A percentile compares a stretch with the other conserved stretches of the same genome.
Conservation (phyloP, 1,139 yeast species). For the Blastobotrys proliferans region DNA sequence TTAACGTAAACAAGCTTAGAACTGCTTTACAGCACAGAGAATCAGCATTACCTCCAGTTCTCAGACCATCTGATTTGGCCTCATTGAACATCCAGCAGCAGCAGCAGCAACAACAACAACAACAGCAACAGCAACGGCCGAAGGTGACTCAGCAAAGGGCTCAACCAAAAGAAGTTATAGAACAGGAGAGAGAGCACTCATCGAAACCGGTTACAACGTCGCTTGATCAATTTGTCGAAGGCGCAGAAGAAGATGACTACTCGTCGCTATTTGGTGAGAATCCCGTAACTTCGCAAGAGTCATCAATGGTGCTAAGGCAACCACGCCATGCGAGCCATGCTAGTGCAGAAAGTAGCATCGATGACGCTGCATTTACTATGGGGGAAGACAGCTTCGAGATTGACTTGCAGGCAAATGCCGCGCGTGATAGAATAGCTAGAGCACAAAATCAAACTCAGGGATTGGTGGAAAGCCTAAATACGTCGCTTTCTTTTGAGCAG, state of each 20-base stretch:
- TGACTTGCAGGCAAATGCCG: conserved; percentile 24
- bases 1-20: conserved; percentile 22
- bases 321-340: conserved; percentile 1
- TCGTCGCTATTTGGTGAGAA: conserved; percentile 19
- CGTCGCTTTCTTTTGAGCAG: conserved; percentile 13
- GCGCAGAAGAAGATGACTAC: conserved; percentile 26
- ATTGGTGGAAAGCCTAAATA: conserved; percentile 21
- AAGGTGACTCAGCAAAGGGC: too few relatives aligned
- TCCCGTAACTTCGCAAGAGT: conserved; percentile 1
- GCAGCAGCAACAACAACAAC: too few relatives aligned
- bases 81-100: not conserved
- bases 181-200: too few relatives aligned
- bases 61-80: conserved; percentile 12
- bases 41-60: conserved; percentile 8
- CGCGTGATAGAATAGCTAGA: conserved; percentile 26
- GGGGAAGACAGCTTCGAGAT: conserved; percentile 21
- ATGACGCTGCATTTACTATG: conserved; percentile 30
- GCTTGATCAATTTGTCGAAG: conserved; percentile 15
- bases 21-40: conserved; percentile 2
- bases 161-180: not conserved
- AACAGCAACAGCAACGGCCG: too few relatives aligned
- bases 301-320: conserved; percentile 7
- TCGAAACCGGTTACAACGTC: not conserved
- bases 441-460: conserved; percentile 22
- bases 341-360: conserved; percentile 13